Evolutionary conservation across 352 stramenopile genomes (phyloP), one percentile per base, ranked within the genome.

Genomic region (Globisporangium canariense): DNA sequence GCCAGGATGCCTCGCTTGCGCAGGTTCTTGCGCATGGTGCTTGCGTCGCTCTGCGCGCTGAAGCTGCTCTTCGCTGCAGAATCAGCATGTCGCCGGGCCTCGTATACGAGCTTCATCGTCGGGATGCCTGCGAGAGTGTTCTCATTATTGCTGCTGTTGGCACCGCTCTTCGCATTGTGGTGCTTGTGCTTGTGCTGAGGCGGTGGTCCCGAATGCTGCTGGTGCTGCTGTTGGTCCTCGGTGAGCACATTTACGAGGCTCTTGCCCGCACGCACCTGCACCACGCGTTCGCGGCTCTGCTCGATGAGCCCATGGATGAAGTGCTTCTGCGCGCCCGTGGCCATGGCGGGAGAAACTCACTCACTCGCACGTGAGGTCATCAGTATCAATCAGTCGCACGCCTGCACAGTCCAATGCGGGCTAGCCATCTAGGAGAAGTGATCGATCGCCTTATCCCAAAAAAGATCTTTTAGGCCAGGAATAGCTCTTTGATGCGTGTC

Each of bases 281-380:
- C 66, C 10, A 89, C 74, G 34, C 81, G 77, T 45, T 88, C 76
- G 46, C 69, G 69, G 28, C 81, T 90, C 62, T 79, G 70, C 54
- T 89, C 74, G n/a, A 90, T 68, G 25, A 90, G 71, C 22, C 79
- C 76, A 59, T 79, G 81, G 47, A 89, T 75, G 22, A 89, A 66
- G 46, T 76, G 70, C 66, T 76, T 83, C 45, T 81, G 78, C 43
- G 66, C 56, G 47, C 55, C 58, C 13, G 43, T 18, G 30, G 30
- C 32, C 52, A 58, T 58, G 20, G 16, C 50, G 40, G 32, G 9
- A 36, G 7, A 5, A 36, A 36, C 1, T n/a, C 7, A 4, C n/a
- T n/a, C 28, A 16, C 10, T 52, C 22, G 13, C 13, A 28, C 36
- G 36, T 16, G 36, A 41, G 36, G 3, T 14, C n/a, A 58, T n/a